Evolutionary conservation across 2,329 filamentous ascomycete species (phyloP).

Genomic region (Pseudopyricularia cyperi): DNA sequence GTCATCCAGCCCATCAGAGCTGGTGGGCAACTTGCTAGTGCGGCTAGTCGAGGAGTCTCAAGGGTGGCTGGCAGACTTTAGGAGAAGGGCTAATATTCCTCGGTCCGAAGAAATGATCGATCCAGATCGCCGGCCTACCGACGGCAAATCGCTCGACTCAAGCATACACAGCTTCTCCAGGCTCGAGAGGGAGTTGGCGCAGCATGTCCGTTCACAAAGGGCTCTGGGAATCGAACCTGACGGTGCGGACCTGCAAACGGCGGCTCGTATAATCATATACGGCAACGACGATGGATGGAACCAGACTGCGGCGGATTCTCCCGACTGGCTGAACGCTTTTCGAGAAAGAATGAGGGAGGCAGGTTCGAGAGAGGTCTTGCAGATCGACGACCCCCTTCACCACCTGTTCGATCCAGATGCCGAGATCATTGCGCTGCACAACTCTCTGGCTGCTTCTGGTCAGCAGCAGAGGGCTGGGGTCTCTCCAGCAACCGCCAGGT

Average conservation of each 20-base stretch:
- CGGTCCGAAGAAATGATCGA: conserved; percentile 41
- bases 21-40: conserved; percentile 41
- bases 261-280: conserved; percentile 49
- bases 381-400: background rate
- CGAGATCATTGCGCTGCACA: background rate
- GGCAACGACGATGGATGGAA: conserved; percentile 51
- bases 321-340: background rate
- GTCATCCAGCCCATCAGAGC: conserved; percentile 33
- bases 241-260: conserved; percentile 39
- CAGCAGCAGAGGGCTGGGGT: background rate
- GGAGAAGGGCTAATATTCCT: conserved; percentile 42
- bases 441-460: background rate
- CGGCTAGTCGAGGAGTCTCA: conserved; percentile 35
- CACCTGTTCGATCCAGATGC: background rate
- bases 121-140: conserved; percentile 33
- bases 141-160: conserved; percentile 42
- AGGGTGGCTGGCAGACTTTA: conserved; percentile 42
- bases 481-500: background rate
- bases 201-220: conserved; percentile 34
- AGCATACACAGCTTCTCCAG: conserved; percentile 45
- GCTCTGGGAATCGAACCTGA: conserved; percentile 32
- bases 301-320: conserved; percentile 23
- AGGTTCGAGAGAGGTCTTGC: background rate
- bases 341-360: background rate
- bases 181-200: conserved; percentile 40